Base-by-base conservation (phyloP, 2,329 filamentous ascomycete species). In the Fusarium subglutinans region DNA sequence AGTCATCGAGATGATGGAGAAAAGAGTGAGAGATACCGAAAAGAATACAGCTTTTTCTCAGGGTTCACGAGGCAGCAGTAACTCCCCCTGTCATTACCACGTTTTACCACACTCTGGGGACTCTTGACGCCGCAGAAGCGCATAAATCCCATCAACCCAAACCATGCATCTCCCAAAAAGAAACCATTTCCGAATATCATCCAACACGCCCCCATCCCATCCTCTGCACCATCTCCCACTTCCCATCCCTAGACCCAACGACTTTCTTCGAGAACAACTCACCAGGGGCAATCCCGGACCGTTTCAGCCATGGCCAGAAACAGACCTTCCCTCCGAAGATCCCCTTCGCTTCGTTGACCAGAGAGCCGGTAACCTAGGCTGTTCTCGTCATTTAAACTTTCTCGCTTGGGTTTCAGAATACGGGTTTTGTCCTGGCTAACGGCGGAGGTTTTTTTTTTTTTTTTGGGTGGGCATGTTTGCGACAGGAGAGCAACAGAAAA, bases 241-340 rank as follows among this genome's bases (percentile, higher is more conserved):
- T 45, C 43, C 43, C 35, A 30, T 38, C 26, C 51, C 45, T 66
- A 47, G 64, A 37, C 26, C n/a, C 40, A 58, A 65, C 54, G 51
- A 69, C 53, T 54, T 53, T 35, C 17, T 55, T 24, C 28, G 30
- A 57, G 51, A 41, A 55, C 10, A 41, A 28, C 35, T 28, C 35
- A 8, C 51, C 51, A 55, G 51, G 63, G 70, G 64, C 45, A 58
- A 47, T 51, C 58, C 53, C 54, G 44, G 62, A 57, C 66, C 67
- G 63, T 74, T 74, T 74, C 72, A 72, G 72, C 72, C 63, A 72
- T 74, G 56, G 59, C 72, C 72, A 74, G 67, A 72, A 74, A 69
- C 68, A 74, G 71, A 69, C 54, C 44, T 65, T 48, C 58, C 50
- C 65, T 51, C 71, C 71, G 71, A 71, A 40, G 54, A 68, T 56